Conservation (phyloP, 495 filamentous ascomycete species). For the Hypoxylon intermedium region DNA sequence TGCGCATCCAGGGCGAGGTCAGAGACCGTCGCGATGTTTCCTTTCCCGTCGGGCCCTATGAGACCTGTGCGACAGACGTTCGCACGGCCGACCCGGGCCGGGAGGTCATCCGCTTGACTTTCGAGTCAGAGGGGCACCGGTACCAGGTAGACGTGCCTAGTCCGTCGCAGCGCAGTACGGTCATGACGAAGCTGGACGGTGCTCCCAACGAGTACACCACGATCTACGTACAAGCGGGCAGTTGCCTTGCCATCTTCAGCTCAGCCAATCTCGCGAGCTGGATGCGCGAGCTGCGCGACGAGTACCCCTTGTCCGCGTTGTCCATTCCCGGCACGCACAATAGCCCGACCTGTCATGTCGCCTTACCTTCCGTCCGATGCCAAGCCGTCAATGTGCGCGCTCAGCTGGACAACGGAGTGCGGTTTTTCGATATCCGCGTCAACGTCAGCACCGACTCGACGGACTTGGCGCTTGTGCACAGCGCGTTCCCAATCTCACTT, state of each 20-base stretch:
- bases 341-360: conserved; percentile 79
- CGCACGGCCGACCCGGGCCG: conserved; percentile 44
- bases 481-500: conserved; percentile 56
- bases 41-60: conserved; percentile 48
- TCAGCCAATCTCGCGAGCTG: conserved; percentile 73
- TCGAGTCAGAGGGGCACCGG: conserved; percentile 46
- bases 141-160: conserved; percentile 52
- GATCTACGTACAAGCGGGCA: conserved; percentile 69
- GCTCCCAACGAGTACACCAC: conserved; percentile 66
- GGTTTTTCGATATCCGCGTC: conserved; percentile 91
- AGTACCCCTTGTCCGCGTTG: conserved; percentile 75
- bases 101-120: conserved; percentile 55
- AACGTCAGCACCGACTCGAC: conserved; percentile 73
- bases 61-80: conserved; percentile 44
- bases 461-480: conserved; percentile 65
- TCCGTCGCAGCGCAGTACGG: conserved; percentile 43
- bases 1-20: conserved; percentile 31
- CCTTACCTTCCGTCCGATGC: conserved; percentile 91
- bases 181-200: conserved; percentile 43
- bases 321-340: conserved; percentile 98
- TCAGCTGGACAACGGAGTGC: conserved; percentile 88
- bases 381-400: conserved; percentile 77
- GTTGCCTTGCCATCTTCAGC: conserved; percentile 79
- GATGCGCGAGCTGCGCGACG: conserved; percentile 77
- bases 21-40: conserved; percentile 45